Evolutionary conservation across 2,329 filamentous ascomycete species (phyloP).

Genomic region (Phialemoniopsis sp.): DNA sequence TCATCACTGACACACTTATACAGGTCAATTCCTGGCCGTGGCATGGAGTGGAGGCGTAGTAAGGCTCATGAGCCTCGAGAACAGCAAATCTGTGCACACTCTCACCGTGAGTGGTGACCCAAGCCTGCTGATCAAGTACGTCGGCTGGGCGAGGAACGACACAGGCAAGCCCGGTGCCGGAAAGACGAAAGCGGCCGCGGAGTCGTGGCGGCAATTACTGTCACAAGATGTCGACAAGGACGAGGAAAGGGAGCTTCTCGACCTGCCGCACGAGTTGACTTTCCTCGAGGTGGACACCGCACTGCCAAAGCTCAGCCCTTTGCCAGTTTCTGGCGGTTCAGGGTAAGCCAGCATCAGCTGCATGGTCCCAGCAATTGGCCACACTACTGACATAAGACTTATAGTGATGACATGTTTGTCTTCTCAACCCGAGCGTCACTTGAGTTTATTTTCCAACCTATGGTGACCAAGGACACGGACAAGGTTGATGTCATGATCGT

Average conservation of each 20-base stretch:
- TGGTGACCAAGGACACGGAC: conserved; percentile 61
- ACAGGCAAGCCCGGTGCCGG: conserved; percentile 20
- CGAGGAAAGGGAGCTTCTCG: conserved; percentile 25
- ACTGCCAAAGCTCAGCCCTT: conserved; percentile 69
- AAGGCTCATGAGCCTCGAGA: conserved; percentile 74
- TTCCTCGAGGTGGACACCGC: conserved; percentile 73
- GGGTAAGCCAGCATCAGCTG: conserved; percentile 41
- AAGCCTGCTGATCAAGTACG: conserved; percentile 41
- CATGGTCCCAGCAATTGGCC: neutral
- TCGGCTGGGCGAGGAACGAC: conserved; percentile 48
- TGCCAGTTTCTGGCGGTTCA: conserved; percentile 60
- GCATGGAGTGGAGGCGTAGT: conserved; percentile 80
- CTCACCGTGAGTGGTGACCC: conserved; percentile 48
- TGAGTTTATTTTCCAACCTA: conserved; percentile 64
- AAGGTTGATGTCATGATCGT: conserved; percentile 77
- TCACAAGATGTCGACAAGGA: conserved; percentile 18
- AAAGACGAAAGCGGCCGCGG: conserved; percentile 8
- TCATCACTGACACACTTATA: conserved; percentile 8
- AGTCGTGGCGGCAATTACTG: conserved; percentile 22
- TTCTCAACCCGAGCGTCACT: conserved; percentile 68
- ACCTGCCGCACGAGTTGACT: conserved; percentile 70
- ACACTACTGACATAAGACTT: conserved; percentile 1
- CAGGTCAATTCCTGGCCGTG: conserved; percentile 73
- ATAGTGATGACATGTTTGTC: conserved; percentile 52
- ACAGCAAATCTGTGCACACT: conserved; percentile 74